A percentile compares a stretch with the other conserved stretches of the same genome.
These are phyloP conservation scores for Amaranthus tricolor DNA, from an alignment of 179 eudicot genomes.

Conservation along the genomic window DNA sequence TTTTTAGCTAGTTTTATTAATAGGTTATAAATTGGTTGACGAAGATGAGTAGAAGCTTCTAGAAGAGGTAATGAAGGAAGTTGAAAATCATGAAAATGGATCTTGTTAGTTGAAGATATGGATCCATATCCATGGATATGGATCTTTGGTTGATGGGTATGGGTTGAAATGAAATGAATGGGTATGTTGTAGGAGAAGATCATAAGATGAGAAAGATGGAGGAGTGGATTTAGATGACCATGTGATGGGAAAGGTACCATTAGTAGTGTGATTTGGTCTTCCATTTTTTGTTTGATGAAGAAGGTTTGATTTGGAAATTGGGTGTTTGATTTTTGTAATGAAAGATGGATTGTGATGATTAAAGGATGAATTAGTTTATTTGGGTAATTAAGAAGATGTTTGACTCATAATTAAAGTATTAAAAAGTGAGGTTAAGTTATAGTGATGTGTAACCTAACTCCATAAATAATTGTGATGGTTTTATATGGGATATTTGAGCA, in stretches of 20 bases:
- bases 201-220: slow-evolving; percentile 32
- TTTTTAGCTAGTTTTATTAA: slow-evolving; percentile 10
- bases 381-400: no score
- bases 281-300: not conserved
- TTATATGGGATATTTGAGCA: no score
- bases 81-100: slow-evolving; percentile 39
- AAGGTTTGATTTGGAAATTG: no score
- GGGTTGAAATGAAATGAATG: slow-evolving; percentile 10
- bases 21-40: slow-evolving; percentile 32
- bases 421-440: no score
- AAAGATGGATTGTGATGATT: no score
- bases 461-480: no score
- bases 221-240: slow-evolving; percentile 39
- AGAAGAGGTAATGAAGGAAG: slow-evolving; percentile 31
- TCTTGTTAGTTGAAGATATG: slow-evolving; percentile 1
- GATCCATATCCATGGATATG: slow-evolving; percentile 31
- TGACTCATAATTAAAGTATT: no score
- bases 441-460: no score
- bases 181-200: slow-evolving; percentile 28
- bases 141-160: slow-evolving; percentile 27
- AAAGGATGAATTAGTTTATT: no score
- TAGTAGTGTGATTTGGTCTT: slow-evolving; percentile 14
- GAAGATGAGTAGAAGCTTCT: slow-evolving; percentile 29
- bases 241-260: slow-evolving; percentile 36
- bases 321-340: no score